phyloP scores from a whole-genome alignment of 352 stramenopile species.

The Blastocystis sp. region DNA sequence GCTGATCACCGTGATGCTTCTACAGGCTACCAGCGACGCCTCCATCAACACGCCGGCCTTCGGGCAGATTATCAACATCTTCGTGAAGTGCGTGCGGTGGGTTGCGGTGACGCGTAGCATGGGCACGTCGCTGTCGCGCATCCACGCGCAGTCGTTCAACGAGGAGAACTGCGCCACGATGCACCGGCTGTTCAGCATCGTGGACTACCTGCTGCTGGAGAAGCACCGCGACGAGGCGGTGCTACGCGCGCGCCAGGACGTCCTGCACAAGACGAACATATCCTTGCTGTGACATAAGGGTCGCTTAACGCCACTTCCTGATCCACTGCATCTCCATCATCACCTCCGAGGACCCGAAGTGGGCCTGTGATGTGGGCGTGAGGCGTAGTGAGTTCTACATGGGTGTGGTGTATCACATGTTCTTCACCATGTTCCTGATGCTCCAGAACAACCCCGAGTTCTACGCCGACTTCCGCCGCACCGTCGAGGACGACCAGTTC shows the following conservation, averaged over 20 bases:
- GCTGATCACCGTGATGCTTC: conserved; percentile 27
- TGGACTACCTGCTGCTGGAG: conserved; percentile 61
- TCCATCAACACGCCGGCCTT: background rate
- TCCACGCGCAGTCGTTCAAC: conserved; percentile 18
- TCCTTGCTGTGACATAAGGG: conserved; percentile 7
- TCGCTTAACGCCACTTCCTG: conserved; percentile 46
- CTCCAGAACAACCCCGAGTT: conserved; percentile 37
- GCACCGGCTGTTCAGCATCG: conserved; percentile 44
- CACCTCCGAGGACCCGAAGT: conserved; percentile 41
- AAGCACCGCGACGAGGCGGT: background rate
- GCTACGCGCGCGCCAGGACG: conserved; percentile 25
- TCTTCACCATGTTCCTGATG: conserved; percentile 66
- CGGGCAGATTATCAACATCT: conserved; percentile 46
- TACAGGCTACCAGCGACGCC: background rate
- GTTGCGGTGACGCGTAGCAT: background rate
- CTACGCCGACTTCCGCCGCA: conserved; percentile 63
- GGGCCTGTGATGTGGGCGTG: background rate
- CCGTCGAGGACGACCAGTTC: conserved; percentile 59
- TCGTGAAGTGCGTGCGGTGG: conserved; percentile 14
- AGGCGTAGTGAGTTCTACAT: conserved; percentile 44
- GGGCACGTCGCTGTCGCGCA: conserved; percentile 55
- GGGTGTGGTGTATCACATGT: conserved; percentile 41
- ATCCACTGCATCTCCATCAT: conserved; percentile 65
- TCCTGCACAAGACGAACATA: conserved; percentile 61
- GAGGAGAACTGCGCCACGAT: background rate